Evolutionary conservation across 2,329 filamentous ascomycete species (phyloP), one percentile per base, ranked within the genome.

Genomic region (Dactylellina sp.): DNA sequence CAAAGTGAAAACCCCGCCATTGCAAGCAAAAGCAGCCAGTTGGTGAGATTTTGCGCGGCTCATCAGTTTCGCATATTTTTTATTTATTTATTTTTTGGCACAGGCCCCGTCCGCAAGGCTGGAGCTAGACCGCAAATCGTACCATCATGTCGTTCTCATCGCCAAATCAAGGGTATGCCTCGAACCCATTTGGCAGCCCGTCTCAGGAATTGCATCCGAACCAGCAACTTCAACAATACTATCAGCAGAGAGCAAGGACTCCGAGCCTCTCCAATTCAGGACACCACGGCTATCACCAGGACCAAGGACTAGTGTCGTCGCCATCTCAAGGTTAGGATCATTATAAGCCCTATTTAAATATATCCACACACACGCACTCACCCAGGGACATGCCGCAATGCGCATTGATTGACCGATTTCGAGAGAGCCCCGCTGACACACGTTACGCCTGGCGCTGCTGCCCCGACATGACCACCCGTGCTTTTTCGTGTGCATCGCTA

Each of bases 401-500:
- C 59, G 64, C 68, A 57, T 64, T 72, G 32, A 61, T 50, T 59
- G 60, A 60, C 55, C 55, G 47, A 59, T 57, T 63, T 63, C 61
- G 28, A 53, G 37, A 40, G 37, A 40, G 37, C 61, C 70, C 60
- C 61, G 70, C 70, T 74, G 70, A 74, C 70, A 74, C 61, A 74
- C 70, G 55, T 61, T 61, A 71, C 61, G 55, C 70, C 70, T 57
- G 56, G 50, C 56, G 70, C 61, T 60, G 59, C 37, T 40, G 14
- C 37, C 68, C 53, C 61, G 47, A 65, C 55, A 47, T 74, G 61
- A 62, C 55, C 22, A 53, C 61, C 53, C 39, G 56, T 74, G 61
- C 61, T 74, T 66, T 74, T 74, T 74, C 55, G 61, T 62, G 70
- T 65, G 68, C 62, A 65, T 37, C 60, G 24, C 44, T 32, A 46